Conservation (phyloP, 805 yeast species). For the Yueomyces sp. region DNA sequence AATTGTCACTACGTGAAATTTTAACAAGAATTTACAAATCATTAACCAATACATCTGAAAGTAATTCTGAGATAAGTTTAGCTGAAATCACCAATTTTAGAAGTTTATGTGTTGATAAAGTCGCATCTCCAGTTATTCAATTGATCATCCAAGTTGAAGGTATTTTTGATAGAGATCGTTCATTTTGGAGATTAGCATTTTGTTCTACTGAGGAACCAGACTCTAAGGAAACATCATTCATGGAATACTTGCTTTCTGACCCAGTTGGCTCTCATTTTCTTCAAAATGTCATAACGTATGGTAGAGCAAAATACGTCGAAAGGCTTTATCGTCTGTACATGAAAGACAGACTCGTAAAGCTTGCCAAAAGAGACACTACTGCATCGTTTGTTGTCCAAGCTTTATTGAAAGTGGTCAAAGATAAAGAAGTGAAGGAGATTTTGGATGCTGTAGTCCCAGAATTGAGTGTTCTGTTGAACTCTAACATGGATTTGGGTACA, state of each 20-base stretch:
- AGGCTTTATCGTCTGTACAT: slow-evolving; percentile 61
- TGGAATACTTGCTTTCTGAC: slow-evolving; percentile 73
- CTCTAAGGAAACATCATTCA: slow-evolving; percentile 59
- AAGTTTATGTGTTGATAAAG: slow-evolving; percentile 60
- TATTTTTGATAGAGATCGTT: slow-evolving; percentile 57
- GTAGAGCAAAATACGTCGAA: slow-evolving; percentile 55
- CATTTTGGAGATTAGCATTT: slow-evolving; percentile 56
- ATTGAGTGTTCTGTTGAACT: slow-evolving; percentile 44
- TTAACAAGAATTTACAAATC: slow-evolving; percentile 28
- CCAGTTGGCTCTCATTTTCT: slow-evolving; percentile 91
- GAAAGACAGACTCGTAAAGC: slow-evolving; percentile 55
- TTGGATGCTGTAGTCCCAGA: slow-evolving; percentile 56
- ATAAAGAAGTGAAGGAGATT: slow-evolving; percentile 47
- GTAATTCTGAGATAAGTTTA: slow-evolving; percentile 18
- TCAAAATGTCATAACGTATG: slow-evolving; percentile 52
- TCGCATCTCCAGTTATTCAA: slow-evolving; percentile 83
- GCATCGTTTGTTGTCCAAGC: slow-evolving; percentile 73
- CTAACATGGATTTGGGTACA: slow-evolving; percentile 58
- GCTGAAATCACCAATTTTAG: slow-evolving; percentile 40
- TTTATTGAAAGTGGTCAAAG: slow-evolving; percentile 48
- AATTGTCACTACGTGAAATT: slow-evolving; percentile 40
- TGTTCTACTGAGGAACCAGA: slow-evolving; percentile 37
- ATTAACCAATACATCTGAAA: slow-evolving; percentile 15
- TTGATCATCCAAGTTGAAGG: slow-evolving; percentile 71
- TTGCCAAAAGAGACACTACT: slow-evolving; percentile 71